phyloP scores from a whole-genome alignment of 768 basidiomycete species.

The Boletales sp. region DNA sequence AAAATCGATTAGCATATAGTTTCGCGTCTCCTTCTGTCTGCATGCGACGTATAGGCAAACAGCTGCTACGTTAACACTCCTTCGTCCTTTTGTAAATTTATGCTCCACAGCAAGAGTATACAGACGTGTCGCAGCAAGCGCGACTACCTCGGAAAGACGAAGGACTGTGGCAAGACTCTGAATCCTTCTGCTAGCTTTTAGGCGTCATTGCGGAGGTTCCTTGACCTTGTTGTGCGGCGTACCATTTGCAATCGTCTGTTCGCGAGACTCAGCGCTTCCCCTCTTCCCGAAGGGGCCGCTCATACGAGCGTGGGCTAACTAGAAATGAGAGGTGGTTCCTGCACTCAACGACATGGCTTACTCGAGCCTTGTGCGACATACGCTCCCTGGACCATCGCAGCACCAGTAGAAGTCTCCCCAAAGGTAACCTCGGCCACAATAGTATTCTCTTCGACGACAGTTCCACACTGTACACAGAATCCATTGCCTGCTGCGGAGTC shows the following conservation, averaged over 20 bases:
- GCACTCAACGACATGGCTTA: slow-evolving; percentile 39
- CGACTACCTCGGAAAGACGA: slow-evolving; percentile 74
- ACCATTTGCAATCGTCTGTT: slow-evolving; percentile 92
- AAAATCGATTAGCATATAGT: slow-evolving; percentile 98
- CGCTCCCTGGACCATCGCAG: slow-evolving; percentile 92
- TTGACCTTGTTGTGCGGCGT: slow-evolving; percentile 13
- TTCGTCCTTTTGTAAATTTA: slow-evolving; percentile 91
- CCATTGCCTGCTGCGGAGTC: slow-evolving; percentile 81
- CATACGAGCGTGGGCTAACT: slow-evolving; percentile 74
- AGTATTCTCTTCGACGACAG: slow-evolving; percentile 88
- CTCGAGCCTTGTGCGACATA: slow-evolving; percentile 91
- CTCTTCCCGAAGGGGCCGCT: slow-evolving; percentile 79
- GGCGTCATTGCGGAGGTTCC: not conserved
- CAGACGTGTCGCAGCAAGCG: slow-evolving; percentile 76
- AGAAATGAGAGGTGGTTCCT: not conserved
- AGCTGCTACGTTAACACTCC: slow-evolving; percentile 90
- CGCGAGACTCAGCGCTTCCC: slow-evolving; percentile 76
- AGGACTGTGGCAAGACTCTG: slow-evolving; percentile 76
- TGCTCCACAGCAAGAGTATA: slow-evolving; percentile 93
- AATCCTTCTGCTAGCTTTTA: slow-evolving; percentile 75
- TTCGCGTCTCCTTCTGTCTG: slow-evolving; percentile 83
- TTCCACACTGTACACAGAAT: slow-evolving; percentile 82
- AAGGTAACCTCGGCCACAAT: slow-evolving; percentile 94
- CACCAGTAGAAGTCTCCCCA: slow-evolving; percentile 88
- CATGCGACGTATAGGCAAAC: slow-evolving; percentile 95